Conservation (phyloP, 805 yeast genomes). For the Candida sithepensis region DNA sequence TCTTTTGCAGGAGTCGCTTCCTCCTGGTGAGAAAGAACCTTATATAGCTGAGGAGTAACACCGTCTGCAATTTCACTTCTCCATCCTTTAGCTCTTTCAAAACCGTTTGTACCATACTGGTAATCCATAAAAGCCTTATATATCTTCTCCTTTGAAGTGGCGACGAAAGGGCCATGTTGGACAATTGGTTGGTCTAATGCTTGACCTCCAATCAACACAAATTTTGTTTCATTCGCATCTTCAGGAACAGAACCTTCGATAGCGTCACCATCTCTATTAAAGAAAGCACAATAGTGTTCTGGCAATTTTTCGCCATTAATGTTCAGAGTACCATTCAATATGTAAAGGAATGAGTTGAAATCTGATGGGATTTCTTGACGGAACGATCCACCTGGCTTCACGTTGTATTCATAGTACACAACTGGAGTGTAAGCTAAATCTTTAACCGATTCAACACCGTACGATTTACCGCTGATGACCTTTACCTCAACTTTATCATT, state of each 20-base stretch:
- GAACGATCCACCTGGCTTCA: slow-evolving; percentile 63
- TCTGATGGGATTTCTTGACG: slow-evolving; percentile 54
- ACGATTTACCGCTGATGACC: slow-evolving; percentile 74
- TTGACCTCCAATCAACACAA: slow-evolving; percentile 75
- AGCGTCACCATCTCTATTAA: slow-evolving; percentile 64
- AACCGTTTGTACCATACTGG: slow-evolving; percentile 65
- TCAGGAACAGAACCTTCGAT: slow-evolving; percentile 53
- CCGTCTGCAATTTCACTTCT: slow-evolving; percentile 37
- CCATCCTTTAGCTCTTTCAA: slow-evolving; percentile 66
- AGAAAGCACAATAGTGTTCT: slow-evolving; percentile 54
- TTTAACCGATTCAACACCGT: slow-evolving; percentile 69
- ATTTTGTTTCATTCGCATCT: slow-evolving; percentile 46
- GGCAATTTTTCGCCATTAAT: slow-evolving; percentile 42
- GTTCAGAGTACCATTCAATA: slow-evolving; percentile 55
- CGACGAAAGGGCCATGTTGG: slow-evolving; percentile 92
- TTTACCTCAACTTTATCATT: slow-evolving; percentile 61
- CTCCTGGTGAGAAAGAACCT: slow-evolving; percentile 21
- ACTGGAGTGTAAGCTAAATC: slow-evolving; percentile 83
- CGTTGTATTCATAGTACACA: slow-evolving; percentile 61
- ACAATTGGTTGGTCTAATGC: slow-evolving; percentile 69
- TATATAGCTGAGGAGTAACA: slow-evolving; percentile 26
- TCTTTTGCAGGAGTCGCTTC: slow-evolving; percentile 11
- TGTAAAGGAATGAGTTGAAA: slow-evolving; percentile 68
- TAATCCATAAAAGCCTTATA: slow-evolving; percentile 70
- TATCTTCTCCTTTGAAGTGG: slow-evolving; percentile 61